Base-by-base conservation (phyloP, 805 yeast genomes). In the Nakazawaea molendinolei region DNA sequence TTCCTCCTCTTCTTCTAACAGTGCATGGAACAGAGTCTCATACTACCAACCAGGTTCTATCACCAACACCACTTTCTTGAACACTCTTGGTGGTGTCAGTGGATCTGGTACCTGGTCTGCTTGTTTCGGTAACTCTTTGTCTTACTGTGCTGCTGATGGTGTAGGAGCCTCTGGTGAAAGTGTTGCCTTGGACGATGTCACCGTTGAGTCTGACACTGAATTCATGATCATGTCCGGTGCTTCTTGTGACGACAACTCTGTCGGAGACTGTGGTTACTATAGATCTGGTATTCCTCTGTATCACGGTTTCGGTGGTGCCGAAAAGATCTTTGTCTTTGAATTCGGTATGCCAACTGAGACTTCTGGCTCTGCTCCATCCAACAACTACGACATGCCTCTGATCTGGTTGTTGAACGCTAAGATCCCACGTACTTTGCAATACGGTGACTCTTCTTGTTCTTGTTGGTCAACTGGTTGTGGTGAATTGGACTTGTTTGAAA, bases 401-500 rank as follows among this genome's bases (percentile, higher is more conserved):
- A 74, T 89, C 51, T 89, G 97, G 97, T 68, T 89, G 61, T 76
- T 89, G 59, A 89, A 89, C 61, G 95, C 95, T 44, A 84, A 85
- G 70, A 80, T 89, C 55, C 96, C 98, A 65, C 86, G 98, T 73
- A 89, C 97, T 48, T 65, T 79, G 53, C 97, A 92, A 67, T 92
- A 92, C 65, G 97, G 97, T 60, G 67, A 67, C 42, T 58, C 79
- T 18, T 57, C 73, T 15, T 92, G 97, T 71, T 86, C 97, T 24
- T 92, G 98, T 74, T 92, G 98, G 98, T 52, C 74, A 36, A 72
- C 95, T 38, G 97, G 97, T 44, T 92, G 98, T 67, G 98, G 98
- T 68, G 98, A 92, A 71, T 70, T 92, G 52, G 98, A 92, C 65
- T 69, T 87, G 52, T 92, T 90, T 53, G 98, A 92, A 74, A 71